Conservation (phyloP, 371 early-diverging fungal species). For the Umbelopsis sp. region DNA sequence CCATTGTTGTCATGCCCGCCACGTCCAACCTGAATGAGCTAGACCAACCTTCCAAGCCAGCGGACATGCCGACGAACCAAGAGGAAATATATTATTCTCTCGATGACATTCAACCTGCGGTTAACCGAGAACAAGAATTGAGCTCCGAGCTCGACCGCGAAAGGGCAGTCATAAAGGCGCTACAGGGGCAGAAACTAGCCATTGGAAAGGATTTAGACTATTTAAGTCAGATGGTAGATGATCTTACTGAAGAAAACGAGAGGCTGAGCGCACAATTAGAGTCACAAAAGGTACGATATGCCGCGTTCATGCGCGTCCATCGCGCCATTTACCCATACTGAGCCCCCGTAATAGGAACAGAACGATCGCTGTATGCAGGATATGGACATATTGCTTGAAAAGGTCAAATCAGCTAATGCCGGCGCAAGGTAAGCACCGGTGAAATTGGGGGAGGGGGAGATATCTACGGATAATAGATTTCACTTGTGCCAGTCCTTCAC, state of each 20-base stretch:
- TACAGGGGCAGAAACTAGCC: constrained; percentile 51
- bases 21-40: constrained; percentile 14
- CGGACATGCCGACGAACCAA: neutral
- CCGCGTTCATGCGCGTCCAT: neutral
- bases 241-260: constrained; percentile 29
- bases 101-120: constrained; percentile 4
- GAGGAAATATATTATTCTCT: constrained; percentile 6
- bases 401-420: constrained; percentile 24
- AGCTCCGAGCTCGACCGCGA: constrained; percentile 37
- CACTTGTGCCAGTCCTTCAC: no score
- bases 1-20: neutral
- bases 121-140: neutral
- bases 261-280: constrained; percentile 36
- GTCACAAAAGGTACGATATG: constrained; percentile 35
- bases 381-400: constrained; percentile 32
- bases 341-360: neutral
- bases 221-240: constrained; percentile 25
- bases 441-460: no score
- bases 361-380: constrained; percentile 32
- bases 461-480: no score
- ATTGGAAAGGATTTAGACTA: constrained; percentile 52
- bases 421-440: constrained; percentile 27
- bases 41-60: neutral
- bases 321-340: neutral
- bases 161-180: constrained; percentile 31